phyloP scores from a whole-genome alignment of 306 rosid species.

The Abrus pulchellus region DNA sequence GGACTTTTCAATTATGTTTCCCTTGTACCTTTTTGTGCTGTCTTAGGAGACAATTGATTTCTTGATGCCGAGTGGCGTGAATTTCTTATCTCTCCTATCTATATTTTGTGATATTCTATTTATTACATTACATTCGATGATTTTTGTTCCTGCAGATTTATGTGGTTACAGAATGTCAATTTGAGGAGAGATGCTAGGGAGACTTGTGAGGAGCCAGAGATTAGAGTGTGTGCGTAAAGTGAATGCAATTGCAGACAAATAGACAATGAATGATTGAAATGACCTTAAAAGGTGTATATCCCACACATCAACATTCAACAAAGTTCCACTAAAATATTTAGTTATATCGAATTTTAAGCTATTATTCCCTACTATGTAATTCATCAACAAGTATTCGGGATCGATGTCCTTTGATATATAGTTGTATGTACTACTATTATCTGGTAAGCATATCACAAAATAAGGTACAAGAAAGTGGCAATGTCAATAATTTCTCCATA shows the following conservation, averaged over 20 bases:
- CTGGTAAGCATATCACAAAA: not conserved
- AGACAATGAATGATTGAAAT: too few species aligned
- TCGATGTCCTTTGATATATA: not conserved
- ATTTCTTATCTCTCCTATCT: too few species aligned
- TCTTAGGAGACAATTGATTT: too few species aligned
- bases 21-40: too few species aligned
- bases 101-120: too few species aligned
- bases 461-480: not conserved
- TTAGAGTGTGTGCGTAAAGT: constrained; percentile 77
- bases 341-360: not conserved
- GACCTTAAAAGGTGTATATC: too few species aligned
- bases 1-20: too few species aligned
- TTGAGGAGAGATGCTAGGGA: constrained; percentile 71
- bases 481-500: not conserved
- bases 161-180: constrained; percentile 92
- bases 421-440: too few species aligned
- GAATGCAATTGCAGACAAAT: constrained; percentile 62
- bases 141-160: too few species aligned
- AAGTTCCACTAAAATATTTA: not conserved
- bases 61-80: too few species aligned
- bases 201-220: constrained; percentile 68
- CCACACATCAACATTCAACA: too few species aligned
- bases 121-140: too few species aligned
- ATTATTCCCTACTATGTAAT: not conserved
- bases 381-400: not conserved